Base-by-base conservation (phyloP, 257 asterid genomes). In the Voacanga thouarsii region DNA sequence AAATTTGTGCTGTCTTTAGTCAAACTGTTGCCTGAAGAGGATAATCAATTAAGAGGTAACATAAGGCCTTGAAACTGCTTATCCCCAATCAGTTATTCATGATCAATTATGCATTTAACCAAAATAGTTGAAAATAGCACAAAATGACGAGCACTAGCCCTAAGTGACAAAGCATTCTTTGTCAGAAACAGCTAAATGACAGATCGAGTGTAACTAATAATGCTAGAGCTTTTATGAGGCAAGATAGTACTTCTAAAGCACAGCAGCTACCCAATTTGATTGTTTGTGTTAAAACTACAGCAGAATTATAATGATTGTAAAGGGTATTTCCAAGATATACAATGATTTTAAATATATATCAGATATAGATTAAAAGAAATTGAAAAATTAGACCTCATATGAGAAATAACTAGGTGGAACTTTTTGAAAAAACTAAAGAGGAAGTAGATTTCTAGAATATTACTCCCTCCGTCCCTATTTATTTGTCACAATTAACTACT, bases 401-500 rank as follows among this genome's bases (percentile, higher is more conserved):
- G 14, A 59, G 15, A 59, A 64, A 12, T 26, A 7, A 28, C 9
- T 3, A 5, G 45, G 44, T 12, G 30, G 33, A 64, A 64, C n/a
- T 51, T 45, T 18, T 51, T 45, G n/a, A 66, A 72, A 70, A 65
- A 26, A 67, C 2, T 45, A 53, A 78, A 75, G 37, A 30, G 49
- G 61, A 79, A 63, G 75, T 41, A 59, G 7, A 53, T 53, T 75
- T 33, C 47, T 65, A 2, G 37, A 2, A 33, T 33, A 33, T 33
- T 33, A n/a, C n/a, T n/a, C n/a, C n/a, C n/a, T n/a, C n/a, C n/a
- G n/a, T n/a, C n/a, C n/a, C n/a, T n/a, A n/a, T n/a, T n/a, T n/a
- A n/a, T n/a, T n/a, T n/a, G n/a, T n/a, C n/a, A n/a, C n/a, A n/a
- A n/a, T n/a, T n/a, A n/a, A n/a, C n/a, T n/a, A n/a, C n/a, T n/a